A percentile compares a stretch with the other conserved stretches of the same genome.
phyloP scores from a whole-genome alignment of 108 stramenopile genomes.

The Parietichytrium sp. region DNA sequence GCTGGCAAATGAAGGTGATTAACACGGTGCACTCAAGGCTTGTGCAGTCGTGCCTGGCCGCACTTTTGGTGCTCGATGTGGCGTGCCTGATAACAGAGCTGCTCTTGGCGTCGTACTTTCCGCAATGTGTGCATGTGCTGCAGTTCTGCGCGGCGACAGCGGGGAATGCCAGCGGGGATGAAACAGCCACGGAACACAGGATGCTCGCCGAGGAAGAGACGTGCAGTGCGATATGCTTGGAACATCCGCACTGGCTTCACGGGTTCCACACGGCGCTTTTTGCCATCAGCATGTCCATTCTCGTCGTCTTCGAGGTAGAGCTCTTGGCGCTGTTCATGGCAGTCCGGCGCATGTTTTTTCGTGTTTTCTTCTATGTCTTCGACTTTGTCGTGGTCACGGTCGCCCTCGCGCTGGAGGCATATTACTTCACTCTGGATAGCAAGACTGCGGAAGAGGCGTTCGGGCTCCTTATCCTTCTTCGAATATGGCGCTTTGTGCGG shows the following conservation, averaged over 20 bases:
- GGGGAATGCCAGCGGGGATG: background rate
- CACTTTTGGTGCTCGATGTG: constrained; percentile 2
- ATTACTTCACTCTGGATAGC: background rate
- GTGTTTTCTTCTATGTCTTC: background rate
- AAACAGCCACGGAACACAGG: background rate
- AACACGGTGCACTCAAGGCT: background rate
- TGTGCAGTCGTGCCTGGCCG: background rate
- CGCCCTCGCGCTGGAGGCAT: background rate
- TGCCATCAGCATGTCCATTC: background rate
- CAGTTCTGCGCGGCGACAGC: background rate
- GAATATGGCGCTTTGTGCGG: background rate
- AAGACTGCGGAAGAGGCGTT: background rate
- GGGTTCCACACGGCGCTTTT: background rate
- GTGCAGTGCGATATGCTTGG: background rate
- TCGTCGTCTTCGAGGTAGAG: constrained; percentile 17
- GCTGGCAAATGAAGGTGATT: background rate
- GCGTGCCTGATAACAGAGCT: background rate
- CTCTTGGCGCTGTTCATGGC: background rate
- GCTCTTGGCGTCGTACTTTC: constrained; percentile 1
- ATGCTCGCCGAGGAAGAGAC: background rate
- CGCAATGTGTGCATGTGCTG: background rate
- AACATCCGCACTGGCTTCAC: constrained; percentile 26
- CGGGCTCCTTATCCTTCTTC: background rate
- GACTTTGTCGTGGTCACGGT: constrained; percentile 34
- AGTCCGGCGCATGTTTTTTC: background rate